Evolutionary conservation across 345 rosid species (phyloP), one percentile per base, ranked within the genome.

Genomic region (Viola odorata): DNA sequence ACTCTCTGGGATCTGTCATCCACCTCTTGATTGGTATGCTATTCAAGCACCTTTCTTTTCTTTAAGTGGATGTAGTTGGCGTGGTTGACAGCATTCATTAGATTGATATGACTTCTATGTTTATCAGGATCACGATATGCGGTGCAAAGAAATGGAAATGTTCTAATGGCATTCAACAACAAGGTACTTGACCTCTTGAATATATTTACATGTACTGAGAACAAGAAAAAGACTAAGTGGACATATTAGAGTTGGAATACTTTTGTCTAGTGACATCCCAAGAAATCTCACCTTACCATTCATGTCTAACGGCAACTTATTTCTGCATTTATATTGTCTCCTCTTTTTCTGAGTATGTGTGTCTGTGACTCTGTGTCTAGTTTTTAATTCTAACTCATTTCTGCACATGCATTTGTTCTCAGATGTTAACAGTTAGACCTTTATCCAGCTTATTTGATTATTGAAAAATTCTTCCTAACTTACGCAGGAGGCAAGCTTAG

Each of bases 1-100:
- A 94, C 73, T 94, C 99, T 7, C 75, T 94, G 76, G 97, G 97
- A 72, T 90, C 96, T 50, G 82, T 90, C 60, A 88, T 94, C 73
- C 99, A 94, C 82, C 95, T 94, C 72, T 77, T 94, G 67, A 94
- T 94, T 69, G 99, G 99, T 89, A 85, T 58, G 51, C 47, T 61
- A 41, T 50, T 12, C 37, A 32, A 7, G 15, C 3, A n/a, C 36
- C 11, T 47, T 42, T 45, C 5, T 40, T 51, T 61, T 17, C 37
- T 15, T 9, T 12, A 7, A 16, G 23, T 40, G 15, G 16, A 16
- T n/a, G 47, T 17, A 50, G 41, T 37, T 17, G 57, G 13, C 15
- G 67, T 55, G 37, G 45, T 71, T 64, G 62, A 41, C 61, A 37
- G 69, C 54, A 51, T 62, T 62, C 77, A 52, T 70, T 68, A 55